Percentiles rank a stretch among this genome's conserved stretches.
These are phyloP conservation scores for Jamesozyma piceae DNA, from an alignment of 805 yeast genomes.

Conservation along the genomic window DNA sequence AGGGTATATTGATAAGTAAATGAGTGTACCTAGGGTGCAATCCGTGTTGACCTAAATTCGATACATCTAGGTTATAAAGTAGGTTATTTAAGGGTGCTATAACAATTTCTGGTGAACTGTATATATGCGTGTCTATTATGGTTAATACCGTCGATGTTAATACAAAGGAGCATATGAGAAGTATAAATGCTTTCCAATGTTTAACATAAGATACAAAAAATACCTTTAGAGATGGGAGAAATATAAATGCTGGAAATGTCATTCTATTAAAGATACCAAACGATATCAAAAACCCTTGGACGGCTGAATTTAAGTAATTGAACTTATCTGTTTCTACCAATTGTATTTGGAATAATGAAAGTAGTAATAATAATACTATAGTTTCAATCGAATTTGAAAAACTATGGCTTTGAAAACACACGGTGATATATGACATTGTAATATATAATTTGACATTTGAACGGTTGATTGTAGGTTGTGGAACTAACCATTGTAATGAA, in stretches of 20 bases:
- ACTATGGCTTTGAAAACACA: slow-evolving; percentile 76
- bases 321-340: slow-evolving; percentile 2
- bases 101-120: slow-evolving; percentile 19
- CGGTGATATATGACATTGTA: slow-evolving; percentile 57
- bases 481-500: neutral
- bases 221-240: slow-evolving; percentile 49
- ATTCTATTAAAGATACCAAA: slow-evolving; percentile 78
- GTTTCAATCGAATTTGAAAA: slow-evolving; percentile 86
- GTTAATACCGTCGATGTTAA: slow-evolving; percentile 34
- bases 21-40: slow-evolving; percentile 74
- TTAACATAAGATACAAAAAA: slow-evolving; percentile 33
- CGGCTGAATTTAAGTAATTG: slow-evolving; percentile 12
- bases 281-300: slow-evolving; percentile 42
- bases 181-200: slow-evolving; percentile 28
- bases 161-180: slow-evolving; percentile 30
- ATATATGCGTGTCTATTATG: slow-evolving; percentile 46
- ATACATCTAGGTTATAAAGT: slow-evolving; percentile 49
- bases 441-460: slow-evolving; percentile 22
- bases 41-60: slow-evolving; percentile 71
- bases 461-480: neutral
- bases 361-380: slow-evolving; percentile 33
- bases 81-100: slow-evolving; percentile 74
- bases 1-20: slow-evolving; percentile 64
- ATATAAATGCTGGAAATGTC: slow-evolving; percentile 68
- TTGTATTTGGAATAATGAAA: slow-evolving; percentile 31